Evolutionary conservation across 306 rosid genomes (phyloP), one percentile per base, ranked within the genome.

Genomic region (Sphenostylis stenocarpa): DNA sequence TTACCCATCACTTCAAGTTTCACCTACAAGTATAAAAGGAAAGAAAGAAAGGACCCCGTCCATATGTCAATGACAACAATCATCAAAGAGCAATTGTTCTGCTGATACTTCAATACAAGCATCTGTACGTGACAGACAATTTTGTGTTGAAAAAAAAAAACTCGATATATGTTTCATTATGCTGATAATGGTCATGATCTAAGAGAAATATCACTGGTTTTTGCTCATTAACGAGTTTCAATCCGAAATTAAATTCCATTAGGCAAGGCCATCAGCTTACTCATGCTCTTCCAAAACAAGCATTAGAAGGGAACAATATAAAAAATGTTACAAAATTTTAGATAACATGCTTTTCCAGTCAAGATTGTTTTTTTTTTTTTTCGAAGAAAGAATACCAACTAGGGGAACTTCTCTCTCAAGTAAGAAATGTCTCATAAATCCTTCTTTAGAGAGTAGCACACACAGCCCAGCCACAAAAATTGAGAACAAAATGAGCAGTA

Each of bases 1-100:
- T 96, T 96, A 6, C 99, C 98, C 99, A 96, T 96, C 68, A 96
- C 99, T 85, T 96, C 98, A 73, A 96, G 98, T 82, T 86, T 96
- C 52, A 87, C 96, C 99, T 96, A 74, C 78, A 86, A 74, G 51
- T 15, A 21, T 75, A 77, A 36, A 73, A 1, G 62, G 24, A 68
- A 49, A 79, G 21, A 39, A 48, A 71, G 71, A 61, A 77, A 51
- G 5, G 1, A 7, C 19, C 12, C 11, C 56, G 57, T 16, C 57
- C 64, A 83, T 36, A 55, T 44, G 77, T 48, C 23, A 41, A 36
- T 64, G 28, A 44, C 14, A 73, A 72, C 39, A 7, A 21, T 55
- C 16, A 17, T 11, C 9, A 47, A 63, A 51, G 67, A 45, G 23
- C 13, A 29, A 53, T 2, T 11, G 70, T 36, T 26, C 28, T 5